Conservation (phyloP, 345 rosid genomes). For the Acer campestre region DNA sequence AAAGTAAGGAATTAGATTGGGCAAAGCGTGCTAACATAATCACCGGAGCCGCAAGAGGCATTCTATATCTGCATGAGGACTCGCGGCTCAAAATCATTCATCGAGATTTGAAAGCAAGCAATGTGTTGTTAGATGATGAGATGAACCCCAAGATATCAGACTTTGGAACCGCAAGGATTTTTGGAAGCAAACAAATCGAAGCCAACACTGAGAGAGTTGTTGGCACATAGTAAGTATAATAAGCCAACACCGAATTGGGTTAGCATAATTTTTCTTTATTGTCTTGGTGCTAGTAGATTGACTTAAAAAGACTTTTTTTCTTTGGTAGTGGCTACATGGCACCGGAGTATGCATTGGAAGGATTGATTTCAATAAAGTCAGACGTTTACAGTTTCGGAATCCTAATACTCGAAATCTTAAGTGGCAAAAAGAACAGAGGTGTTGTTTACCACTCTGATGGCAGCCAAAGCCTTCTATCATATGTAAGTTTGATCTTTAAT, state of each 20-base stretch:
- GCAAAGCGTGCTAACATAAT: conserved; percentile 40
- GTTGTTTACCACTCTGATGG: conserved; percentile 24
- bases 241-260: too few species aligned
- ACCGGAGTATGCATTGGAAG: conserved; percentile 52
- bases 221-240: conserved; percentile 48
- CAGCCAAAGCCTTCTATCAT: conserved; percentile 38
- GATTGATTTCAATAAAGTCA: conserved; percentile 45
- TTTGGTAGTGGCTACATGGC: conserved; percentile 58
- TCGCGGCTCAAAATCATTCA: conserved; percentile 56
- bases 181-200: conserved; percentile 47
- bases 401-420: conserved; percentile 42
- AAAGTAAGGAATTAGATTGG: conserved; percentile 40
- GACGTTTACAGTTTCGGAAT: conserved; percentile 59
- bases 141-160: conserved; percentile 61
- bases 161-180: conserved; percentile 59
- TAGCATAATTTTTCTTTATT: too few species aligned
- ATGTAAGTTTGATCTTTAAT: conserved; percentile 29
- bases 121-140: conserved; percentile 49
- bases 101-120: conserved; percentile 52
- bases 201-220: conserved; percentile 54
- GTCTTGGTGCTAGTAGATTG: too few species aligned
- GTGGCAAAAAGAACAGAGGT: conserved; percentile 44
- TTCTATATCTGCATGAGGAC: conserved; percentile 55
- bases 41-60: conserved; percentile 46
- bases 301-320: too few species aligned